A percentile compares a stretch with the other conserved stretches of the same genome.
Evolutionary conservation across 176 grass and related monocot species (phyloP).

Genomic region (Urochloa ruziziensis): DNA sequence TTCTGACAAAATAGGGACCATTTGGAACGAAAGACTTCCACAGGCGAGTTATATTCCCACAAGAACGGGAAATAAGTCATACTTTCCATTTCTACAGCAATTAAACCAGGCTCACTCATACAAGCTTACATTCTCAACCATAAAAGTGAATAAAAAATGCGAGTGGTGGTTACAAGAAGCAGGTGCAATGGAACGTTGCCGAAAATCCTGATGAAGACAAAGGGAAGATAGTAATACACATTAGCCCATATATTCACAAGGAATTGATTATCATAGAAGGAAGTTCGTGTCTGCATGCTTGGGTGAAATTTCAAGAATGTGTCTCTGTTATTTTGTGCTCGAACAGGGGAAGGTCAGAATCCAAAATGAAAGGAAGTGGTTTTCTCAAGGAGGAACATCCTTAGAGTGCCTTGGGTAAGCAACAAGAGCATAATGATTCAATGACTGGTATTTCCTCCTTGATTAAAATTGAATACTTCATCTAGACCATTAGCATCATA

Average conservation of each 20-base stretch:
- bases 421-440: not conserved
- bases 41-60: not conserved
- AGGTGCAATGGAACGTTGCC: not conserved
- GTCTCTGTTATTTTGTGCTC: too few species aligned
- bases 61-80: not conserved
- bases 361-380: not conserved
- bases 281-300: too few species aligned
- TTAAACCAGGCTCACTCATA: not conserved
- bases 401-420: not conserved
- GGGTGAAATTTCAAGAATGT: too few species aligned
- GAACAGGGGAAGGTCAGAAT: not conserved
- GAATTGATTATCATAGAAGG: constrained; percentile 3
- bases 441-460: not conserved
- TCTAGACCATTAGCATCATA: not conserved
- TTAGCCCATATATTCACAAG: not conserved
- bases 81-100: not conserved
- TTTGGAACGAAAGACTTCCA: not conserved
- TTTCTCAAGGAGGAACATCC: not conserved
- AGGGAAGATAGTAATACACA: constrained; percentile 10
- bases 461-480: constrained; percentile 12
- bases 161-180: too few species aligned
- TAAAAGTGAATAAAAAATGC: not conserved
- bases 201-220: not conserved
- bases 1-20: not conserved
- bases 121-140: not conserved